These are phyloP conservation scores for Penicillium cosmopolitanum DNA, from an alignment of 495 filamentous ascomycete genomes.

Conservation along the genomic window DNA sequence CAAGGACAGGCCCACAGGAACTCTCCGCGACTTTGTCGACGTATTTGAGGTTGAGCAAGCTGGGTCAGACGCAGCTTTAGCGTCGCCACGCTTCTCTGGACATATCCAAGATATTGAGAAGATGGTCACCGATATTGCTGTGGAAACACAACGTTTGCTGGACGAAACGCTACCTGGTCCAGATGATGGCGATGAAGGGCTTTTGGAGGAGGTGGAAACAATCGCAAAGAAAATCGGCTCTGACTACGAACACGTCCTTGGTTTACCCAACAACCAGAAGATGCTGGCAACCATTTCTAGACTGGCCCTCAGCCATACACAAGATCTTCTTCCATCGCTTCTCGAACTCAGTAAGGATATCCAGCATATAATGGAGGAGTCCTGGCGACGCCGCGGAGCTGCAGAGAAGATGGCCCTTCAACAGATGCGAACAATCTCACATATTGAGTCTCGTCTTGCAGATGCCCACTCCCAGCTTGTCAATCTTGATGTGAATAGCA, in stretches of 20 bases:
- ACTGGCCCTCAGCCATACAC: conserved; percentile 83
- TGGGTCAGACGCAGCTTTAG: conserved; percentile 49
- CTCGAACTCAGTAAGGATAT: conserved; percentile 72
- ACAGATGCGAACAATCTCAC: conserved; percentile 79
- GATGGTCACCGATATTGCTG: conserved; percentile 54
- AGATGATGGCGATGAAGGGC: conserved; percentile 50
- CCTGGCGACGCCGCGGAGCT: conserved; percentile 64
- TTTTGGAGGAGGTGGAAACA: conserved; percentile 84
- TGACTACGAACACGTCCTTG: conserved; percentile 80
- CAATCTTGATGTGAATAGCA: conserved; percentile 67
- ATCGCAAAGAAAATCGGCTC: conserved; percentile 83
- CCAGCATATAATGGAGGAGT: conserved; percentile 68
- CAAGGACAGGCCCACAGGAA: conserved; percentile 41
- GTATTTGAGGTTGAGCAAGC: conserved; percentile 66
- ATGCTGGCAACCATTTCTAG: conserved; percentile 81
- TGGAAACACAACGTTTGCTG: conserved; percentile 57
- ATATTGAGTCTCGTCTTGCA: conserved; percentile 72
- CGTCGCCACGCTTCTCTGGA: conserved; percentile 55
- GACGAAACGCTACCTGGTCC: conserved; percentile 36
- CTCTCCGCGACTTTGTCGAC: conserved; percentile 75
- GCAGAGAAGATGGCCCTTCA: conserved; percentile 61
- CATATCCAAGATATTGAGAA: conserved; percentile 56
- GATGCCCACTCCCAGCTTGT: conserved; percentile 71
- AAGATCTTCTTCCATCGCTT: conserved; percentile 83
- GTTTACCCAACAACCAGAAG: conserved; percentile 67